A percentile compares a stretch with the other conserved stretches of the same genome.
Evolutionary conservation across 2,329 filamentous ascomycete genomes (phyloP).

Genomic region (Arthrobotrys sphaeroides): DNA sequence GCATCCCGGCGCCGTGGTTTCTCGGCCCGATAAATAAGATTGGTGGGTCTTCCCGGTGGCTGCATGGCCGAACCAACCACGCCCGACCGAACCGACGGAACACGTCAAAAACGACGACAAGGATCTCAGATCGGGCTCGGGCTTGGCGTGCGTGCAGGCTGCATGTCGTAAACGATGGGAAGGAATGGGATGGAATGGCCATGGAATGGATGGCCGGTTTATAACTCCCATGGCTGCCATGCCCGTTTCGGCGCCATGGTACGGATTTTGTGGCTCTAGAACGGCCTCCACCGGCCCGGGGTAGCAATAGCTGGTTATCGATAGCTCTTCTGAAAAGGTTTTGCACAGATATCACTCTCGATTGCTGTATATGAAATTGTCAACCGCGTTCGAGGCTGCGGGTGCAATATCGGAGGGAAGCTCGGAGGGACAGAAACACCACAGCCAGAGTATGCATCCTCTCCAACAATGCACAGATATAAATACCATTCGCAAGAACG

Average conservation of each 20-base stretch:
- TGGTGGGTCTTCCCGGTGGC: not conserved
- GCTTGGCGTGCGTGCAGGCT: slow-evolving; percentile 1
- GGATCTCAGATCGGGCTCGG: slow-evolving; percentile 12
- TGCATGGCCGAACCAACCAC: slow-evolving; percentile 1
- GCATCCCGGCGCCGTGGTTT: not conserved
- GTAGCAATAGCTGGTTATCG: not conserved
- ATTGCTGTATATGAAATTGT: not conserved
- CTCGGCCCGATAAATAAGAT: slow-evolving; percentile 6
- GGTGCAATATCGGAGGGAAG: slow-evolving; percentile 38
- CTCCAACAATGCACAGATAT: not conserved
- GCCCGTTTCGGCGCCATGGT: slow-evolving; percentile 7
- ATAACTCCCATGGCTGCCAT: slow-evolving; percentile 9
- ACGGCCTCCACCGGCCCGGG: not conserved
- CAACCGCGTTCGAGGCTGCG: no score
- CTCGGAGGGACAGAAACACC: slow-evolving; percentile 8
- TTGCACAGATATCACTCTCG: not conserved
- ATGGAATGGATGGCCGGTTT: not conserved
- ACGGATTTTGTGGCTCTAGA: not conserved
- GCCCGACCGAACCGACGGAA: slow-evolving; percentile 3
- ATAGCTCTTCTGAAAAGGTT: not conserved
- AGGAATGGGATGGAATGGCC: not conserved
- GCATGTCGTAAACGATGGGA: no score
- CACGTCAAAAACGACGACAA: no score
- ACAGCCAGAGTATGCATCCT: no score
- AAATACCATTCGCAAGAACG: not conserved